Conservation (phyloP, 1,139 yeast genomes). For the Meyerozyma athensensis region DNA sequence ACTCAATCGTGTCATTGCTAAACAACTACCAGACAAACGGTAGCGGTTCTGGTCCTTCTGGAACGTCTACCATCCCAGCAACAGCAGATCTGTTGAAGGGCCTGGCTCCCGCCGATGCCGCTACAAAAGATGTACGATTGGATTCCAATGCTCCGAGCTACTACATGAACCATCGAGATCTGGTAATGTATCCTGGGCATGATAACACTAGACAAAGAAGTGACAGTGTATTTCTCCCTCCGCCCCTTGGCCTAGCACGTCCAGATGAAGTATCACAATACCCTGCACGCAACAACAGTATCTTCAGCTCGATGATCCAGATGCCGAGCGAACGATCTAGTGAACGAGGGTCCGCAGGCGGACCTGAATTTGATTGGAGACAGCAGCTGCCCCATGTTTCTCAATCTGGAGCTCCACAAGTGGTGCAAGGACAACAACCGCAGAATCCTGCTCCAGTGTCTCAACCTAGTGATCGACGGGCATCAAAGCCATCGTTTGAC, state of each 20-base stretch:
- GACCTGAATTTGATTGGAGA: constrained; percentile 7
- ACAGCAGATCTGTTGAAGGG: constrained; percentile 1
- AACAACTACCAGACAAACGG: constrained; percentile 12
- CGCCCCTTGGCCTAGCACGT: constrained; percentile 13
- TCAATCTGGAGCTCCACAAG: too few relatives aligned
- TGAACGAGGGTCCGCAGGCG: constrained; percentile 14
- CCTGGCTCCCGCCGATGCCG: neutral
- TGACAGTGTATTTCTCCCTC: constrained; percentile 23
- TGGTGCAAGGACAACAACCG: constrained; percentile 7
- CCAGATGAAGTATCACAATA: constrained; percentile 9
- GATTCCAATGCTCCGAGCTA: constrained; percentile 15
- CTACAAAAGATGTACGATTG: constrained; percentile 2
- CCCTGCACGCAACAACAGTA: constrained; percentile 36
- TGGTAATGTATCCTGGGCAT: constrained; percentile 1
- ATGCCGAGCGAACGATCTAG: constrained; percentile 30
- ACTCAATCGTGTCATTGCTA: constrained; percentile 14
- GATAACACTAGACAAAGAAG: constrained; percentile 15
- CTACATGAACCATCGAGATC: constrained; percentile 14
- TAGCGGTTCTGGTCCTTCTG: constrained; percentile 8
- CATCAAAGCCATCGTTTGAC: constrained; percentile 9
- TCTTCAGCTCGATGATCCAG: constrained; percentile 39
- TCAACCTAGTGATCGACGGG: constrained; percentile 4
- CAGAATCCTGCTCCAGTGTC: constrained; percentile 5
- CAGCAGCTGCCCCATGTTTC: constrained; percentile 5
- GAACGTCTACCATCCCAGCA: constrained; percentile 6